A percentile compares a stretch with the other conserved stretches of the same genome.
Evolutionary conservation across 208 protist species (phyloP).

Genomic region (Phytomonas sp.): DNA sequence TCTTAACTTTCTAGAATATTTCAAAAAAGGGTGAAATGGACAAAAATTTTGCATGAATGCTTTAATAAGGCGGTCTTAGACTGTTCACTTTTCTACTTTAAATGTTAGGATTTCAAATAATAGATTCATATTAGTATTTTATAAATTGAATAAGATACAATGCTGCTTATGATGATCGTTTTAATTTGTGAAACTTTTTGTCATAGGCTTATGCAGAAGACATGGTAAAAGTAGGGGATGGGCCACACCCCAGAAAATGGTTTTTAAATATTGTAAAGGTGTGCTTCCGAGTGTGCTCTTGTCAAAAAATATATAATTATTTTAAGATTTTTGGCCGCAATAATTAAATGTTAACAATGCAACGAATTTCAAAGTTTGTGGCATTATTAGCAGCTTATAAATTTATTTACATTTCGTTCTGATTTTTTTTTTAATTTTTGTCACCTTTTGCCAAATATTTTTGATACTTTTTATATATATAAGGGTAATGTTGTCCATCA

Average conservation of each 20-base stretch:
- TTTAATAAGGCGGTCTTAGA: neutral
- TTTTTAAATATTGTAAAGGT: neutral
- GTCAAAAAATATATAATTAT: neutral
- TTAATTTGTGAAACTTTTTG: neutral
- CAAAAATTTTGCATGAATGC: neutral
- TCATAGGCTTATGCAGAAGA: neutral
- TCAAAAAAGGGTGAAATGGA: neutral
- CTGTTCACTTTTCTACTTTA: neutral
- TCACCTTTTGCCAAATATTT: conserved; percentile 3
- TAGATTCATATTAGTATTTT: neutral
- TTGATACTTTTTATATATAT: conserved; percentile 7
- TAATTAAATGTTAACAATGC: neutral
- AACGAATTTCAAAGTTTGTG: neutral
- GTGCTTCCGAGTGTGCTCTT: neutral
- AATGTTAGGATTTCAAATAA: neutral
- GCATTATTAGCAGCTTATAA: neutral
- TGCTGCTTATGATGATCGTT: neutral
- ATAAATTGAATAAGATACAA: neutral
- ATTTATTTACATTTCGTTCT: neutral
- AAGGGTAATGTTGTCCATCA: neutral
- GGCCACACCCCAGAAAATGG: neutral
- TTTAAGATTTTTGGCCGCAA: neutral
- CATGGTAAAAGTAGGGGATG: neutral
- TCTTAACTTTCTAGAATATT: conserved; percentile 4
- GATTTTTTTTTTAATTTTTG: conserved; percentile 7